phyloP scores from a whole-genome alignment of 805 yeast genomes.

The Peterozyma toletana region DNA sequence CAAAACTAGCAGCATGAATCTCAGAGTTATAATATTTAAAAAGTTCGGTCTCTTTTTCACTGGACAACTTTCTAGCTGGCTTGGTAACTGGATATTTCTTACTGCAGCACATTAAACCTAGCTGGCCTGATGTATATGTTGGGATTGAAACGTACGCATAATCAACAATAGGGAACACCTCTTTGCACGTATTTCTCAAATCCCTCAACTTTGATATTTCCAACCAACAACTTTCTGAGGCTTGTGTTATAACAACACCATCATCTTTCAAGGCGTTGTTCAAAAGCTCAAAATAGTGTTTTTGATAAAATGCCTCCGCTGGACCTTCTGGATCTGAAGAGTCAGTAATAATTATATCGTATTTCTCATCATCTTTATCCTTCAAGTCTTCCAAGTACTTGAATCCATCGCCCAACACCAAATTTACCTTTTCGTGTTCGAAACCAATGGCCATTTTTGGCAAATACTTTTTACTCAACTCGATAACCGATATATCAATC shows the following conservation, averaged over 20 bases:
- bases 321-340: slow-evolving; percentile 98
- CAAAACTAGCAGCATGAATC: slow-evolving; percentile 84
- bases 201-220: slow-evolving; percentile 79
- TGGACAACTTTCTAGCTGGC: slow-evolving; percentile 62
- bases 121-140: slow-evolving; percentile 94
- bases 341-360: slow-evolving; percentile 84
- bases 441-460: slow-evolving; percentile 70
- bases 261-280: slow-evolving; percentile 83
- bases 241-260: slow-evolving; percentile 92
- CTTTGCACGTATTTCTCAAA: slow-evolving; percentile 73
- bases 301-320: slow-evolving; percentile 88
- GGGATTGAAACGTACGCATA: slow-evolving; percentile 92
- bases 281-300: slow-evolving; percentile 81
- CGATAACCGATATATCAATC: slow-evolving; percentile 78
- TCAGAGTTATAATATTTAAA: slow-evolving; percentile 77
- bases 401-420: slow-evolving; percentile 79
- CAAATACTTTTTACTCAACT: slow-evolving; percentile 60
- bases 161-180: slow-evolving; percentile 86
- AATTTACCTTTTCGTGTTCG: slow-evolving; percentile 56
- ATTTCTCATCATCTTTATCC: slow-evolving; percentile 34
- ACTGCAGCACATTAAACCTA: slow-evolving; percentile 96
- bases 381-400: slow-evolving; percentile 49
- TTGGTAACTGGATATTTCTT: slow-evolving; percentile 60
- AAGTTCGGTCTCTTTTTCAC: slow-evolving; percentile 53
- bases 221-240: slow-evolving; percentile 83